Evolutionary conservation across 1,284 basidiomycete species (phyloP).

Genomic region (Athelia psychrophila): DNA sequence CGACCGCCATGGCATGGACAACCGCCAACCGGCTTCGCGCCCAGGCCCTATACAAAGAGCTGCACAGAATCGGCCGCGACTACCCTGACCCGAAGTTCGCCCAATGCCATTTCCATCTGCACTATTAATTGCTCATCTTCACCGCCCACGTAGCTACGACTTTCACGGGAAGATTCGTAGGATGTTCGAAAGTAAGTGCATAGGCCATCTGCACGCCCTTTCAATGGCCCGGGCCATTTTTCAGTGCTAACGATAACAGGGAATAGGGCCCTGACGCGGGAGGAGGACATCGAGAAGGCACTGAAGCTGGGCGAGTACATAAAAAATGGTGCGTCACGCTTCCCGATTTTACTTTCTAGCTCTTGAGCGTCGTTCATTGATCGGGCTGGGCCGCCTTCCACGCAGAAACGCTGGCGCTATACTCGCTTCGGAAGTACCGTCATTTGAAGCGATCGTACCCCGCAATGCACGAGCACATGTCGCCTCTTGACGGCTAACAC

Average conservation of each 20-base stretch:
- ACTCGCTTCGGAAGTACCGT: conserved; percentile 84
- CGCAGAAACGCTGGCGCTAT: conserved; percentile 82
- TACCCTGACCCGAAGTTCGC: conserved; percentile 76
- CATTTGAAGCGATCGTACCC: conserved; percentile 78
- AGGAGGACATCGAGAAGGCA: conserved; percentile 75
- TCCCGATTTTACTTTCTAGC: neutral
- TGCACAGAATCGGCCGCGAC: conserved; percentile 73
- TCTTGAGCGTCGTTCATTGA: too few relatives aligned
- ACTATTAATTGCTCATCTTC: conserved; percentile 10
- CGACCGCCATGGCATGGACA: neutral
- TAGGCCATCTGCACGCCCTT: too few relatives aligned
- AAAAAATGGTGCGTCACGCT: conserved; percentile 67
- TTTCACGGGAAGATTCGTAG: conserved; percentile 68
- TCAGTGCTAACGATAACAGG: too few relatives aligned
- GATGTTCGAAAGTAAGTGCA: conserved; percentile 71
- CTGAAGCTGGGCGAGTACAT: conserved; percentile 83
- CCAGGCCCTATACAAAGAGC: conserved; percentile 72
- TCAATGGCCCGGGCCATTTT: too few relatives aligned
- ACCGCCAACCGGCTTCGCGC: conserved; percentile 51
- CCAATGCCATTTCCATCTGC: conserved; percentile 13
- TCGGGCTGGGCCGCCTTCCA: neutral
- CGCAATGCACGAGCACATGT: too few relatives aligned
- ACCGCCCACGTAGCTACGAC: conserved; percentile 53
- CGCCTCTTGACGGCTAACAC: too few relatives aligned
- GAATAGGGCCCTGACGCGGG: conserved; percentile 68